Conservation (phyloP, 192 early-diverging fungal genomes). For the Linnemannia hyalina region DNA sequence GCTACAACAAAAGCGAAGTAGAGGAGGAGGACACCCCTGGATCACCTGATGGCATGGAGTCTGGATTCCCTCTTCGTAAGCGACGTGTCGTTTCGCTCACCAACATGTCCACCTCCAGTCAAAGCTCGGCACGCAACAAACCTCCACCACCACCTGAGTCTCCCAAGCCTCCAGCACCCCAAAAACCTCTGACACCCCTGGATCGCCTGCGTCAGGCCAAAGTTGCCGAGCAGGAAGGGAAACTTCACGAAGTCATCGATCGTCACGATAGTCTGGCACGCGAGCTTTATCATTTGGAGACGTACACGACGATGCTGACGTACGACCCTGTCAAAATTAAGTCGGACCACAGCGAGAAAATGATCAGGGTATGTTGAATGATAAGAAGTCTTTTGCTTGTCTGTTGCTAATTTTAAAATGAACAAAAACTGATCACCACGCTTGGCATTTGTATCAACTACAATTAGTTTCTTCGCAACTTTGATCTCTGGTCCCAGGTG, state of each 20-base stretch:
- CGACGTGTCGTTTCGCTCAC: conserved; percentile 21
- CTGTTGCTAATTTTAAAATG: background rate
- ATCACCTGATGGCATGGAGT: conserved; percentile 1
- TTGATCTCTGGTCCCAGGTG: conserved; percentile 64
- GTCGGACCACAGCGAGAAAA: conserved; percentile 65
- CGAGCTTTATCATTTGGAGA: conserved; percentile 72
- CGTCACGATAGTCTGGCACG: conserved; percentile 66
- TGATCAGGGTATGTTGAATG: conserved; percentile 60
- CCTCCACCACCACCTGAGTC: background rate
- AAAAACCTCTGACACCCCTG: conserved; percentile 59
- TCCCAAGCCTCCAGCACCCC: background rate
- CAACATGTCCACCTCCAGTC: background rate
- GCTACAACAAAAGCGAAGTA: conserved; percentile 30
- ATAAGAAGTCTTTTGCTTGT: background rate
- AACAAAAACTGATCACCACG: background rate
- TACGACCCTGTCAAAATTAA: conserved; percentile 67
- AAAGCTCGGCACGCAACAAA: conserved; percentile 3
- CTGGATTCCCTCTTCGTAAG: conserved; percentile 33
- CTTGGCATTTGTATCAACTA: background rate
- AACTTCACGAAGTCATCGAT: conserved; percentile 63
- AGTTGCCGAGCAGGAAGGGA: conserved; percentile 53
- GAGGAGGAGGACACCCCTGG: conserved; percentile 17
- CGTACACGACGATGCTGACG: conserved; percentile 60
- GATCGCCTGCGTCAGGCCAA: conserved; percentile 53
- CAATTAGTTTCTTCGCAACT: conserved; percentile 41